phyloP scores from a whole-genome alignment of 352 stramenopile species.

The Aphanomyces astaci region DNA sequence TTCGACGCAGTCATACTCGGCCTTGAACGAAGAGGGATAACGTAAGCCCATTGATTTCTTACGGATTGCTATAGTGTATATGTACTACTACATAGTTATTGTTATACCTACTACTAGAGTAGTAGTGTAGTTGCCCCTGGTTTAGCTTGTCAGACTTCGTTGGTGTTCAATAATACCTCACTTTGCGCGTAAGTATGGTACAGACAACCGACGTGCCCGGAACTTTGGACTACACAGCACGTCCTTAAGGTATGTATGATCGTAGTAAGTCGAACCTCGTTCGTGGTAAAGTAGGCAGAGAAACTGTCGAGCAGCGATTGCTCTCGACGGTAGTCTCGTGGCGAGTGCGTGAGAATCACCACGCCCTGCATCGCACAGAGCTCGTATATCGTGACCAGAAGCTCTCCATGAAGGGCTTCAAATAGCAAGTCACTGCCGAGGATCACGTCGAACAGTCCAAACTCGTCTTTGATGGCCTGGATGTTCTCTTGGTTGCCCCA shows the following conservation, averaged over 20 bases:
- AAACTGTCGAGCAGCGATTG: conserved; percentile 11
- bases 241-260: too few species aligned
- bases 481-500: conserved; percentile 19
- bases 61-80: too few species aligned
- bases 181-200: conserved; percentile 8
- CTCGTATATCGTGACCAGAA: conserved; percentile 17
- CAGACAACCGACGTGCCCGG: conserved; percentile 2
- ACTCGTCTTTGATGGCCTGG: conserved; percentile 11
- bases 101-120: too few species aligned
- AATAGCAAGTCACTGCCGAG: conserved; percentile 15
- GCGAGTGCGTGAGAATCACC: conserved; percentile 15
- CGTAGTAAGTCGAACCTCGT: too few species aligned
- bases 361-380: conserved; percentile 13
- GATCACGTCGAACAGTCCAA: conserved; percentile 20
- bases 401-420: conserved; percentile 4
- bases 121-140: too few species aligned
- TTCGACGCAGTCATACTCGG: too few species aligned
- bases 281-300: conserved; percentile 11
- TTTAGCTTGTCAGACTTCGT: too few species aligned
- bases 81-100: too few species aligned
- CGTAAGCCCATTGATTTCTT: too few species aligned
- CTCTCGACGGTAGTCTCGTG: conserved; percentile 3
- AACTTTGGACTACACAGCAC: neutral
- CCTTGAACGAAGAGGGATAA: too few species aligned
- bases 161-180: conserved; percentile 1